Evolutionary conservation across 306 rosid genomes (phyloP), one percentile per base, ranked within the genome.

Genomic region (Dalbergia cochinchinensis): DNA sequence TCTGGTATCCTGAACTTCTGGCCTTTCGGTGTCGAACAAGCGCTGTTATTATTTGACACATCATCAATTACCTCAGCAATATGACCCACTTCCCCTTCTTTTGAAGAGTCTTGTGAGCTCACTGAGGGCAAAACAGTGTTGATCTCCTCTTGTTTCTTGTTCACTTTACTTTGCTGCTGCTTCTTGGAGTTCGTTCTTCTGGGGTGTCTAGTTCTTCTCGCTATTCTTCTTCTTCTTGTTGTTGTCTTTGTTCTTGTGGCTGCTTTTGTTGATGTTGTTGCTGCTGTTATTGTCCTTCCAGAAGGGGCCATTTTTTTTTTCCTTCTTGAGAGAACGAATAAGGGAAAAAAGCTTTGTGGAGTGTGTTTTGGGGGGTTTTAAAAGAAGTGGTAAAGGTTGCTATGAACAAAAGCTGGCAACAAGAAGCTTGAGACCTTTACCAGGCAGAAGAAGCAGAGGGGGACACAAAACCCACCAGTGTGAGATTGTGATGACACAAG

Each of bases 11-110:
- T 82, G 55, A 83, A 90, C 67, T 88, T 91, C 73, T 91, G 83
- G 16, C 91, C 97, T 84, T 90, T 94, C 4, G 98, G 98, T 1
- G 98, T 94, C 9, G 94, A 92, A 72, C 97, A 94, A 1, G 85
- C 83, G 51, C 83, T 82, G 45, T 19, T 63, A 26, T 26, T 26
- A 26, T 2, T 26, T 1, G 31, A 26, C 1, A 14, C 18, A 2
- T 3, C 58, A 16, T 88, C 91, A 67, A 69, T 77, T 26, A 76
- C 85, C 71, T 85, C 88, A 35, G 76, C 63, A 67, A 55, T 2
- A 12, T 82, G 31, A 26, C 2, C 87, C 14, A 37, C 61, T 1
- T 73, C 83, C 63, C 58, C 73, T 47, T 53, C 83, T 72, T 73
- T 83, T 55, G 85, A 62, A 26, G 71, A 70, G 4, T 77, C 85